These are phyloP conservation scores for Thelephora aurantiotincta DNA, from an alignment of 768 basidiomycete genomes.

Conservation along the genomic window DNA sequence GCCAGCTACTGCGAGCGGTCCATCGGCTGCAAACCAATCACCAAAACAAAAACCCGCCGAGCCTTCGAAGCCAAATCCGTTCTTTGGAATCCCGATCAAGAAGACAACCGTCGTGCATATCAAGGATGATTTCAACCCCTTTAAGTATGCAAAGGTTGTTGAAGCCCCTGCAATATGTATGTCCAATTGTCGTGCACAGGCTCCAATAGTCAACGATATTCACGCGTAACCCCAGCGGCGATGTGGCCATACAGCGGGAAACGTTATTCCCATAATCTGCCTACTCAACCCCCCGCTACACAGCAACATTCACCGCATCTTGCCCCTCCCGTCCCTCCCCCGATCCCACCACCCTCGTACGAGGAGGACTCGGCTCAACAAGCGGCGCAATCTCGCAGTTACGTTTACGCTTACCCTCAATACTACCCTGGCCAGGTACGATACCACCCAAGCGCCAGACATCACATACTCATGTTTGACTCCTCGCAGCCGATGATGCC, in stretches of 20 bases:
- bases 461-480: not conserved
- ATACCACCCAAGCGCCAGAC: constrained; percentile 6
- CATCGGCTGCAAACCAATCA: constrained; percentile 33
- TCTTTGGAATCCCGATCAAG: constrained; percentile 78
- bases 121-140: constrained; percentile 96
- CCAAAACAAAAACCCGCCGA: constrained; percentile 40
- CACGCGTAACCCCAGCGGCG: constrained; percentile 29
- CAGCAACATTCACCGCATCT: constrained; percentile 54
- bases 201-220: not conserved
- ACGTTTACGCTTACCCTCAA: constrained; percentile 62
- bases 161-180: constrained; percentile 63
- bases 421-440: constrained; percentile 71
- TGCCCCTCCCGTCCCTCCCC: constrained; percentile 50
- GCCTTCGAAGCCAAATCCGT: constrained; percentile 51
- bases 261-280: constrained; percentile 70
- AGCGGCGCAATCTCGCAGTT: constrained; percentile 31
- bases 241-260: constrained; percentile 88
- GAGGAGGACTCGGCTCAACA: constrained; percentile 63
- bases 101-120: constrained; percentile 58
- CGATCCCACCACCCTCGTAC: constrained; percentile 61
- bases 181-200: constrained; percentile 17
- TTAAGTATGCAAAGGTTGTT: constrained; percentile 73
- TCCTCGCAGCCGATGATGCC: constrained; percentile 62
- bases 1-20: constrained; percentile 13
- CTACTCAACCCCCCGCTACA: constrained; percentile 41